These are phyloP conservation scores for Laetiporus sulphureus DNA, from an alignment of 1,284 basidiomycete species.

Conservation along the genomic window DNA sequence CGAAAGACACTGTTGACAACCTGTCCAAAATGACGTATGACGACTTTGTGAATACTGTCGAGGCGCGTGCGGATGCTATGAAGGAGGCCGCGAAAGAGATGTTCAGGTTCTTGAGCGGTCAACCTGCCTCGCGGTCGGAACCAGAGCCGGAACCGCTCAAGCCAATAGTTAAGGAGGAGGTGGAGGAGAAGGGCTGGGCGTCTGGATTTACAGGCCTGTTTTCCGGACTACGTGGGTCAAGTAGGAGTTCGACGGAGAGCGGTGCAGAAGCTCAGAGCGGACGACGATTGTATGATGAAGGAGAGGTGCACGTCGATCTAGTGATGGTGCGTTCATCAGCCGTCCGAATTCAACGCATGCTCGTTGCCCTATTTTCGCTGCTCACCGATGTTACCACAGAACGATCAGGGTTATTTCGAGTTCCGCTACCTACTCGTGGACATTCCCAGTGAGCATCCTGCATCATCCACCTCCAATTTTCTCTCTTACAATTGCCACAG, in stretches of 20 bases:
- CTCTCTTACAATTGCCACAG: conserved; percentile 29
- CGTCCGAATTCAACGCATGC: no score
- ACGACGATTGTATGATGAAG: conserved; percentile 58
- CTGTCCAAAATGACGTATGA: conserved; percentile 48
- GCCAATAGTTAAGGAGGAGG: conserved; percentile 20
- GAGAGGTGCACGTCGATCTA: conserved; percentile 74
- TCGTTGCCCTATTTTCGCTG: no score
- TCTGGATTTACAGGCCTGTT: conserved; percentile 64
- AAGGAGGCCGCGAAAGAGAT: conserved; percentile 44
- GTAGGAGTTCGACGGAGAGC: conserved; percentile 27
- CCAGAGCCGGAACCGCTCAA: conserved; percentile 24
- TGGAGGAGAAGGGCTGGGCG: conserved; percentile 32
- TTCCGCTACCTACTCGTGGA: conserved; percentile 75
- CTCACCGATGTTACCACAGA: no score
- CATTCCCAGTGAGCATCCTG: conserved; percentile 57
- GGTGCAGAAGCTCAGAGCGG: conserved; percentile 28
- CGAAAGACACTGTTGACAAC: conserved; percentile 30
- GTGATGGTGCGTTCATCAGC: conserved; percentile 50
- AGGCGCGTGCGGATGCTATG: conserved; percentile 31
- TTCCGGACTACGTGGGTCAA: conserved; percentile 49
- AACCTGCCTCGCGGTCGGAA: conserved; percentile 35
- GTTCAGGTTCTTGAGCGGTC: conserved; percentile 67
- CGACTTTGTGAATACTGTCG: conserved; percentile 40
- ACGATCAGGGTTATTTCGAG: conserved; percentile 69
- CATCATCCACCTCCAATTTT: background rate